These are phyloP conservation scores for Lineolata rhizophorae DNA, from an alignment of 495 filamentous ascomycete genomes.

Conservation along the genomic window DNA sequence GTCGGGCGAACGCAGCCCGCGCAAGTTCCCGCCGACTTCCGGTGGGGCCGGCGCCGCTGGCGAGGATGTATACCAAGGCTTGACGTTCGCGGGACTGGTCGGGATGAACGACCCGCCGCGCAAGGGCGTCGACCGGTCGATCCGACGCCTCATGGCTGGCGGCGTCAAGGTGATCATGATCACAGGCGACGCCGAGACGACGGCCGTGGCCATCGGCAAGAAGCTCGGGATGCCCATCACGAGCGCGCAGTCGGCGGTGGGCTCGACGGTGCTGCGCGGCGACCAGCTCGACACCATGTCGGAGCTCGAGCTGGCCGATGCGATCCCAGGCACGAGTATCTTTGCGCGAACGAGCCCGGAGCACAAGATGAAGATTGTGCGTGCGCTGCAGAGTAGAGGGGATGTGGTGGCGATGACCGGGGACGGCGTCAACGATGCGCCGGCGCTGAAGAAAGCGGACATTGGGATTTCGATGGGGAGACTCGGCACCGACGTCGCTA, in stretches of 20 bases:
- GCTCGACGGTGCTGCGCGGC: slow-evolving; percentile 49
- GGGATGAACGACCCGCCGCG: slow-evolving; percentile 95
- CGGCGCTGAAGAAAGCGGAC: slow-evolving; percentile 89
- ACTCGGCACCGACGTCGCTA: slow-evolving; percentile 90
- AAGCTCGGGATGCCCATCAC: slow-evolving; percentile 75
- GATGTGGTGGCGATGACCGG: slow-evolving; percentile 99
- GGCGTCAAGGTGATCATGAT: slow-evolving; percentile 98
- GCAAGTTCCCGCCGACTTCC: slow-evolving; percentile 5
- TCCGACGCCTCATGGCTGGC: slow-evolving; percentile 76
- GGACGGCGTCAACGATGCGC: slow-evolving; percentile 94
- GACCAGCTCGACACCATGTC: slow-evolving; percentile 85
- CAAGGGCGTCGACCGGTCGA: slow-evolving; percentile 70
- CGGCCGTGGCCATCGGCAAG: slow-evolving; percentile 76
- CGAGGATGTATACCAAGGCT: slow-evolving; percentile 56
- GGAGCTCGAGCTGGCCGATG: slow-evolving; percentile 55
- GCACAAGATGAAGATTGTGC: slow-evolving; percentile 93
- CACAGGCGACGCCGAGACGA: slow-evolving; percentile 86
- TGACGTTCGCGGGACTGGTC: slow-evolving; percentile 78
- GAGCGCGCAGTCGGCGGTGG: slow-evolving; percentile 14
- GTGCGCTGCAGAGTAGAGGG: slow-evolving; percentile 73
- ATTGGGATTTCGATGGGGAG: slow-evolving; percentile 96
- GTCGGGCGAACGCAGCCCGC: not conserved
- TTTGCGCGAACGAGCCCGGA: slow-evolving; percentile 93
- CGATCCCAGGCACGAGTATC: slow-evolving; percentile 71
- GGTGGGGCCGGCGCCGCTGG: slow-evolving; percentile 26